phyloP scores from a whole-genome alignment of 83 land plant species.

The Thuja plicata region DNA sequence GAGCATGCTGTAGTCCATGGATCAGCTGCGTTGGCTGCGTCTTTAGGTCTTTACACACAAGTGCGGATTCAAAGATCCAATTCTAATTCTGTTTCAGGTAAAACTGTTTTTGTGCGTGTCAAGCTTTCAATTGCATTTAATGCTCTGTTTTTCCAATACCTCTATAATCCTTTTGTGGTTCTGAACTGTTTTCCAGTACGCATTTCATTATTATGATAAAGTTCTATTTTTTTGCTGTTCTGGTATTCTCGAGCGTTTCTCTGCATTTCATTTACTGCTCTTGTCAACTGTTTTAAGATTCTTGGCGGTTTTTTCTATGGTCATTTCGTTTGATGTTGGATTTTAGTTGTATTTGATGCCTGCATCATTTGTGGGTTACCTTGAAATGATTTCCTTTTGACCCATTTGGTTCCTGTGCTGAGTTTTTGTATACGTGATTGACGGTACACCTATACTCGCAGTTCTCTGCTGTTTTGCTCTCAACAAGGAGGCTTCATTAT shows the following conservation, averaged over 20 bases:
- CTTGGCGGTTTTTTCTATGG: background rate
- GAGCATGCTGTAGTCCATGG: constrained; percentile 97
- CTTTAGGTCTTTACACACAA: constrained; percentile 76
- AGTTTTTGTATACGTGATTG: background rate
- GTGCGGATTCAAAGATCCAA: constrained; percentile 31
- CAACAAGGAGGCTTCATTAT: background rate
- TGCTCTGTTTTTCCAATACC: background rate
- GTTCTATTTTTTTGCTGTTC: background rate
- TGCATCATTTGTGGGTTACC: background rate
- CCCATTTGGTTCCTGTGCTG: background rate
- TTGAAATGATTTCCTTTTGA: background rate
- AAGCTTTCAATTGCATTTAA: background rate
- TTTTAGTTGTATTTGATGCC: background rate
- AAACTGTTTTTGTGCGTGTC: too few species aligned
- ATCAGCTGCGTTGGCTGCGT: constrained; percentile 77
- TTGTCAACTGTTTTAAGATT: background rate
- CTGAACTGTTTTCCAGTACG: background rate
- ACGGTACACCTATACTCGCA: background rate
- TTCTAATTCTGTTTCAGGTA: constrained; percentile 7
- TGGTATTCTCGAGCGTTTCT: background rate
- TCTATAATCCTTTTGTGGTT: background rate
- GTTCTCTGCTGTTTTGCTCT: background rate
- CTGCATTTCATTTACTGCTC: background rate
- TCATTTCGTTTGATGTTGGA: background rate
- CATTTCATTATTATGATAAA: background rate